These are phyloP conservation scores for Dillenia suffruticosa DNA, from an alignment of 164 flowering plant genomes.

Conservation along the genomic window DNA sequence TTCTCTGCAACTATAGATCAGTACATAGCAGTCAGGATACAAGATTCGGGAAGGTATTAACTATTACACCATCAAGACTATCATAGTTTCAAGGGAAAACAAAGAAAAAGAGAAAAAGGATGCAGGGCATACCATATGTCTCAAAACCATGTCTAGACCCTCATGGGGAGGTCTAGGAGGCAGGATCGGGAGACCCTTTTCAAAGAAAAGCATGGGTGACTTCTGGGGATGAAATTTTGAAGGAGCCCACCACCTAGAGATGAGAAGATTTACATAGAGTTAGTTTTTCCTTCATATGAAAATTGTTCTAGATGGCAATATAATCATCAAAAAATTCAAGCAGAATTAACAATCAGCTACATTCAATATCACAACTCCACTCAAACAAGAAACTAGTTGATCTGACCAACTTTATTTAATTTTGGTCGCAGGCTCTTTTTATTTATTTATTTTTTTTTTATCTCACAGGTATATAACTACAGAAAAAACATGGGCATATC, in stretches of 20 bases:
- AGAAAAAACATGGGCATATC: too few relatives aligned
- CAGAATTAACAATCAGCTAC: too few relatives aligned
- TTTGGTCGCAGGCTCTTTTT: too few relatives aligned
- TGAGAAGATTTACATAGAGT: background rate
- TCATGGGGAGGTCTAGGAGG: slow-evolving; percentile 67
- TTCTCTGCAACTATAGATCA: too few relatives aligned
- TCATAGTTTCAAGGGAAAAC: background rate
- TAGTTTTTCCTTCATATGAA: too few relatives aligned
- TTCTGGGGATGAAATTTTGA: slow-evolving; percentile 87
- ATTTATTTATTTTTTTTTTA: too few relatives aligned
- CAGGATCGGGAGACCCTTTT: slow-evolving; percentile 62
- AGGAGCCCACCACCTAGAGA: slow-evolving; percentile 97
- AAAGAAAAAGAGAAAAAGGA: background rate
- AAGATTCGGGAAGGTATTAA: too few relatives aligned
- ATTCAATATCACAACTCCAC: background rate
- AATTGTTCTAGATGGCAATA: too few relatives aligned
- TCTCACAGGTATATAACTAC: too few relatives aligned
- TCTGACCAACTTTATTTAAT: background rate
- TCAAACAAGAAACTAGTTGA: background rate
- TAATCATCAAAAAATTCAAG: too few relatives aligned
- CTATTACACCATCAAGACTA: background rate
- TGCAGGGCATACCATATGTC: slow-evolving; percentile 63
- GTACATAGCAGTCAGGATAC: too few relatives aligned
- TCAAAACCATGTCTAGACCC: slow-evolving; percentile 79
- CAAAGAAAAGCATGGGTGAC: slow-evolving; percentile 95